These are phyloP conservation scores for Saitozyma podzolica DNA, from an alignment of 768 basidiomycete genomes.

Conservation along the genomic window DNA sequence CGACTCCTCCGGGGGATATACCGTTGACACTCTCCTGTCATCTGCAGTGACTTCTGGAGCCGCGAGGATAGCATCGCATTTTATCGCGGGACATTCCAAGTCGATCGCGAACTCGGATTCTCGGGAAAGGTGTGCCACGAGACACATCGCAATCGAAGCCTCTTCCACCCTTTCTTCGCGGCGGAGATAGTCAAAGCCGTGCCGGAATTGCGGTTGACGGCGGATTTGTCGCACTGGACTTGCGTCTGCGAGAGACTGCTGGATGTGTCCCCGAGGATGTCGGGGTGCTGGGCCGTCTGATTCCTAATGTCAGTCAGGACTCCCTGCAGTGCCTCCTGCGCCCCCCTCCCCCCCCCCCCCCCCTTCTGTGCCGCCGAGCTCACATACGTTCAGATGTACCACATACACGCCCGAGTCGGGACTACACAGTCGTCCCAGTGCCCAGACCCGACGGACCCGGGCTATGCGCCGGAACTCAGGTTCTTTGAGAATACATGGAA, in stretches of 20 bases:
- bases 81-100: background rate
- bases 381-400: no score
- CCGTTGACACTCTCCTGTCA: background rate
- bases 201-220: background rate
- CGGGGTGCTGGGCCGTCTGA: background rate
- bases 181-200: background rate
- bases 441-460: no score
- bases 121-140: slow-evolving; percentile 3
- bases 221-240: slow-evolving; percentile 7
- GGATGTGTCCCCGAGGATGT: slow-evolving; percentile 1
- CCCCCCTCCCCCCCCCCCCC: no score
- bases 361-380: no score
- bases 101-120: background rate
- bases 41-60: background rate
- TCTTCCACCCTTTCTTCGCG: slow-evolving; percentile 5
- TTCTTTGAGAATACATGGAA: no score
- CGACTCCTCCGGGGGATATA: no score
- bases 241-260: slow-evolving; percentile 2
- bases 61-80: background rate
- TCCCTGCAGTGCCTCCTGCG: no score
- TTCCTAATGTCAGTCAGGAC: background rate
- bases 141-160: slow-evolving; percentile 4
- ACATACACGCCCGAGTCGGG: no score
- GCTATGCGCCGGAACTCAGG: no score
- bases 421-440: no score